A percentile compares a stretch with the other conserved stretches of the same genome.
Conservation (phyloP, 2,329 filamentous ascomycete genomes). For the Massarina eburnea region DNA sequence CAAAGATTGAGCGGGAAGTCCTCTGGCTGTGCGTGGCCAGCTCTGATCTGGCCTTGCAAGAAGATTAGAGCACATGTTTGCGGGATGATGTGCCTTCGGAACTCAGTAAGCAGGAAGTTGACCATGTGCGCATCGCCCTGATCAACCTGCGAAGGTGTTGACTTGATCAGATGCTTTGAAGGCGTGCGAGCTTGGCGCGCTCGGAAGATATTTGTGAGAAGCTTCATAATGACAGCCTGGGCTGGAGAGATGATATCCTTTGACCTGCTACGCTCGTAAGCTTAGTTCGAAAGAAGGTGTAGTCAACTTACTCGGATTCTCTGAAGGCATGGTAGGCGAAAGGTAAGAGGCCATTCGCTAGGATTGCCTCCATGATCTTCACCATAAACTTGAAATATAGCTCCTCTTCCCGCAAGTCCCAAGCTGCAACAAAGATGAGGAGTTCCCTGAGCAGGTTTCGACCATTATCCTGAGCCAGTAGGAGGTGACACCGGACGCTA, state of each 20-base stretch:
- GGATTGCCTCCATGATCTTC: conserved; percentile 90
- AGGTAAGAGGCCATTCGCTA: conserved; percentile 84
- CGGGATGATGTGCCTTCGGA: conserved; percentile 88
- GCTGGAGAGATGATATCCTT: conserved; percentile 97
- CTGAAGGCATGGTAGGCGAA: conserved; percentile 90
- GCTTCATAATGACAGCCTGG: conserved; percentile 87
- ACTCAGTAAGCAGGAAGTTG: conserved; percentile 90
- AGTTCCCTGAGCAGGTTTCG: conserved; percentile 87
- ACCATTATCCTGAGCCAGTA: conserved; percentile 86
- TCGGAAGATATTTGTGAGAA: conserved; percentile 87
- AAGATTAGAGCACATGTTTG: conserved; percentile 95
- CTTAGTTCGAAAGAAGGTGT: not conserved
- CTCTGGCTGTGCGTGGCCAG: conserved; percentile 71
- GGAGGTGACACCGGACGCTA: conserved; percentile 83
- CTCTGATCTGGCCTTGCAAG: conserved; percentile 85
- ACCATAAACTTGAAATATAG: conserved; percentile 96
- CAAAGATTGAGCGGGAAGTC: conserved; percentile 94
- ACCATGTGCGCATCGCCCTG: conserved; percentile 66
- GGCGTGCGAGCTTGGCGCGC: conserved; percentile 50
- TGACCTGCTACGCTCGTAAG: conserved; percentile 48
- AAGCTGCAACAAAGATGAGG: conserved; percentile 93
- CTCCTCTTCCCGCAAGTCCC: conserved; percentile 91
- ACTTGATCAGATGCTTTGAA: conserved; percentile 48
- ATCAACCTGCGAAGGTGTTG: conserved; percentile 51
- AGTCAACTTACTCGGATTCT: conserved; percentile 54